Evolutionary conservation across 306 rosid species (phyloP).

Genomic region (Cicer cuneatum): DNA sequence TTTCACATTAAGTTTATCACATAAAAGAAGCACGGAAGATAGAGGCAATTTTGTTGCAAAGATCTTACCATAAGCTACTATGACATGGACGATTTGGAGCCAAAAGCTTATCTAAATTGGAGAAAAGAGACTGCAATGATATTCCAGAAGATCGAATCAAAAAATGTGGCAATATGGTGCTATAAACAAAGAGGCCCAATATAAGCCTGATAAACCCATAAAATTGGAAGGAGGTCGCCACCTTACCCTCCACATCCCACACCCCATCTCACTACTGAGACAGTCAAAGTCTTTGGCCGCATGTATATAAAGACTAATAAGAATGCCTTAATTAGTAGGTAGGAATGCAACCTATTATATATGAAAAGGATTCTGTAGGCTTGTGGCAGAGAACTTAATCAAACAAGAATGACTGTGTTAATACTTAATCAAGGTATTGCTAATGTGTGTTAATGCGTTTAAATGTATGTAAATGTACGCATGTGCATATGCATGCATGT

Average conservation of each 20-base stretch:
- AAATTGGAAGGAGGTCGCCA: slow-evolving; percentile 3
- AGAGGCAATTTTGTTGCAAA: slow-evolving; percentile 21
- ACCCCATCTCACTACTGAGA: neutral
- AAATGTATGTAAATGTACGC: neutral
- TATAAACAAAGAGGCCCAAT: slow-evolving; percentile 14
- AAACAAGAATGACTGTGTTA: neutral
- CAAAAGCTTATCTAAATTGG: slow-evolving; percentile 79
- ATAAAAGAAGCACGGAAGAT: slow-evolving; percentile 16
- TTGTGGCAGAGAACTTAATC: slow-evolving; percentile 7
- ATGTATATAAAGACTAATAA: neutral
- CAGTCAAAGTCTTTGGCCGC: neutral
- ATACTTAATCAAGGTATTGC: slow-evolving; percentile 13
- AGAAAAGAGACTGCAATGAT: slow-evolving; percentile 72
- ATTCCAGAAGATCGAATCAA: slow-evolving; percentile 40
- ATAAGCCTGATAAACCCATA: slow-evolving; percentile 15
- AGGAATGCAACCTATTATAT: slow-evolving; percentile 7
- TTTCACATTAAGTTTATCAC: neutral
- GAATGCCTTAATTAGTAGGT: neutral
- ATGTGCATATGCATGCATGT: neutral
- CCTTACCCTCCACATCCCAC: neutral
- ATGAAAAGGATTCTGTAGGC: neutral
- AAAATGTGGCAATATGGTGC: slow-evolving; percentile 2
- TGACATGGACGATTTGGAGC: slow-evolving; percentile 83
- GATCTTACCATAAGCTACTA: slow-evolving; percentile 79
- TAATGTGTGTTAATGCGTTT: neutral